Percentiles rank a stretch among this genome's conserved stretches.
These are phyloP conservation scores for Candida rishiriensis DNA, from an alignment of 805 yeast genomes.

Conservation along the genomic window DNA sequence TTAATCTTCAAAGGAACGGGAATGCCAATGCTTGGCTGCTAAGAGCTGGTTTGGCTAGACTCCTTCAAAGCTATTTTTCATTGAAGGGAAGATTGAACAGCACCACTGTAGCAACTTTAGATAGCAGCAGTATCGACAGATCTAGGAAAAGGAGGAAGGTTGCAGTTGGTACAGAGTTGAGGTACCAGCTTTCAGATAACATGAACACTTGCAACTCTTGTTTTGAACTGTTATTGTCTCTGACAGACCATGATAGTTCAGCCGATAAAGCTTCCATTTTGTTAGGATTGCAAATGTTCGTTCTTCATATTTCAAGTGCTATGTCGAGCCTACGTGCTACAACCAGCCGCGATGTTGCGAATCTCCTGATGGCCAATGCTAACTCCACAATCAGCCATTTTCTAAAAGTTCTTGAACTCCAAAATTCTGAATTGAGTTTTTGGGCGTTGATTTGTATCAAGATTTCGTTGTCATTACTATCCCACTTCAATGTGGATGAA, in stretches of 20 bases:
- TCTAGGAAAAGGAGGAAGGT: slow-evolving; percentile 27
- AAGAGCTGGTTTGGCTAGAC: slow-evolving; percentile 30
- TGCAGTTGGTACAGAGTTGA: slow-evolving; percentile 18
- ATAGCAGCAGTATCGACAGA: slow-evolving; percentile 3
- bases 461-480: slow-evolving; percentile 3
- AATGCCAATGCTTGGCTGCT: slow-evolving; percentile 38
- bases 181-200: slow-evolving; percentile 16
- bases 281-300: slow-evolving; percentile 28
- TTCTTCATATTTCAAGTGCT: slow-evolving; percentile 19
- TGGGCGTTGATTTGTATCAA: slow-evolving; percentile 13
- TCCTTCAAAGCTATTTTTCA: slow-evolving; percentile 31
- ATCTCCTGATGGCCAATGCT: background rate
- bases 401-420: slow-evolving; percentile 17
- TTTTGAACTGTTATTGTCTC: slow-evolving; percentile 23
- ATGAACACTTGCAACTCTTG: slow-evolving; percentile 24
- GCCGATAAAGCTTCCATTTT: slow-evolving; percentile 12
- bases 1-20: slow-evolving; percentile 5
- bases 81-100: slow-evolving; percentile 15
- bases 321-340: slow-evolving; percentile 2
- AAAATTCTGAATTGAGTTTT: slow-evolving; percentile 8
- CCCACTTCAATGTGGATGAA: background rate
- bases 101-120: background rate
- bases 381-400: slow-evolving; percentile 8
- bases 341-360: background rate
- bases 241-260: slow-evolving; percentile 8